phyloP scores from a whole-genome alignment of 2,329 filamentous ascomycete species.

The Colletotrichum sp. region DNA sequence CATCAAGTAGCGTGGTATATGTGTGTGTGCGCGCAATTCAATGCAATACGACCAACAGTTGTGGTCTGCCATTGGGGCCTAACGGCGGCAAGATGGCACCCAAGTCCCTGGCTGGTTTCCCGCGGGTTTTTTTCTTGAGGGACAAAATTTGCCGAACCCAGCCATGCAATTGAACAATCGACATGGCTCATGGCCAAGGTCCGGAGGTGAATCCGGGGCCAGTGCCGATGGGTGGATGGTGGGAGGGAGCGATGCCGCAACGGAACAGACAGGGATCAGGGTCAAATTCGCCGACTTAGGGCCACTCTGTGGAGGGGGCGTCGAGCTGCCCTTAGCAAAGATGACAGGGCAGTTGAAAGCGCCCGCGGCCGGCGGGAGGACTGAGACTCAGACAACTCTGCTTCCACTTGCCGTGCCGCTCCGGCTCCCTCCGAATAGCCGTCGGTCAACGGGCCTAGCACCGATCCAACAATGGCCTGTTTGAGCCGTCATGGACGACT shows the following conservation, averaged over 20 bases:
- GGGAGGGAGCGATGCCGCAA: not conserved
- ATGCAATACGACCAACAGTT: not conserved
- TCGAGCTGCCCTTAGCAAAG: not conserved
- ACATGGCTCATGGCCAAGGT: not conserved
- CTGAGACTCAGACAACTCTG: not conserved
- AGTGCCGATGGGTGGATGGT: not conserved
- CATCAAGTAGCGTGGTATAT: not conserved
- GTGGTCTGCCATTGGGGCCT: not conserved
- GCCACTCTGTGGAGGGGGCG: not conserved
- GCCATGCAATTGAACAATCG: not conserved
- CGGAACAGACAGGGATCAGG: not conserved
- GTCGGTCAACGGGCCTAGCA: not conserved
- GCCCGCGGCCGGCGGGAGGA: not conserved
- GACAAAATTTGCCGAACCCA: not conserved
- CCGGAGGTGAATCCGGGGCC: not conserved
- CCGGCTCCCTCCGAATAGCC: not conserved
- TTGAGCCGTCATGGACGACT: not conserved
- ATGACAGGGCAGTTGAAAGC: slow-evolving; percentile 13
- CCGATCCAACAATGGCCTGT: not conserved
- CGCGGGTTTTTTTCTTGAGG: not conserved
- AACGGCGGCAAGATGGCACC: not conserved
- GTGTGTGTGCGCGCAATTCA: not conserved
- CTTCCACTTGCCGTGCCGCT: not conserved
- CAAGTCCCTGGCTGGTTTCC: not conserved
- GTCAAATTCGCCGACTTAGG: not conserved